Evolutionary conservation across 2,329 filamentous ascomycete genomes (phyloP), one percentile per base, ranked within the genome.

Genomic region (Pseudogymnoascus sp.): DNA sequence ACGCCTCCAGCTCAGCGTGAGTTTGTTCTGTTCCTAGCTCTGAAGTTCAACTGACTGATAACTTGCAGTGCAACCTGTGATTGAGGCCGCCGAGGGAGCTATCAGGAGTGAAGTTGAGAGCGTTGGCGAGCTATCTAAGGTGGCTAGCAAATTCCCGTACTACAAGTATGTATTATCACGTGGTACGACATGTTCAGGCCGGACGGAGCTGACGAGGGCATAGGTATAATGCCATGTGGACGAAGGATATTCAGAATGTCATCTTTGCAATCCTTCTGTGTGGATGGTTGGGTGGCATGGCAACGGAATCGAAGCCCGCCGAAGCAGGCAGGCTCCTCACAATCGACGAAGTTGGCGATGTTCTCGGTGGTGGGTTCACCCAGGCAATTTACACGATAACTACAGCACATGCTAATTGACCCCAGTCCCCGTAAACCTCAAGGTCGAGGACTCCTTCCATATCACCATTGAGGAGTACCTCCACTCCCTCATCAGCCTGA

Each of bases 381-480:
- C 21, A 5, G 11, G 7, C 23, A 16, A 12, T 34, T 16, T 31
- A 54, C 23, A 31, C n/a, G 34, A 39, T 45, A 57, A 2, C 31
- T 31, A 39, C 10, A 23, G 10, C 21, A 16, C 3, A 45, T 64
- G 18, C 69, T 66, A 62, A 69, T 16, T 63, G 57, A 36, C 31
- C 51, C 60, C 68, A 93, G 93, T 96, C 10, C 93, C 92, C 11
- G 88, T 95, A 67, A 97, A 97, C 74, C 83, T 96, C 71, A 96
- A 96, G 76, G 89, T 93, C 71, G 81, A 84, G 66, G 93, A 97
- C 74, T 85, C 86, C 61, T 99, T 99, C 82, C 95, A 99, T 75
- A 81, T 99, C 71, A 96, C 92, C 47, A 93, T 97, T 71, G 95
- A 99, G 77, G 95, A 99, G 77, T 99, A 99, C 76, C 86, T 99